Evolutionary conservation across 2,329 filamentous ascomycete genomes (phyloP).

Genomic region (Aspergillus sp.): DNA sequence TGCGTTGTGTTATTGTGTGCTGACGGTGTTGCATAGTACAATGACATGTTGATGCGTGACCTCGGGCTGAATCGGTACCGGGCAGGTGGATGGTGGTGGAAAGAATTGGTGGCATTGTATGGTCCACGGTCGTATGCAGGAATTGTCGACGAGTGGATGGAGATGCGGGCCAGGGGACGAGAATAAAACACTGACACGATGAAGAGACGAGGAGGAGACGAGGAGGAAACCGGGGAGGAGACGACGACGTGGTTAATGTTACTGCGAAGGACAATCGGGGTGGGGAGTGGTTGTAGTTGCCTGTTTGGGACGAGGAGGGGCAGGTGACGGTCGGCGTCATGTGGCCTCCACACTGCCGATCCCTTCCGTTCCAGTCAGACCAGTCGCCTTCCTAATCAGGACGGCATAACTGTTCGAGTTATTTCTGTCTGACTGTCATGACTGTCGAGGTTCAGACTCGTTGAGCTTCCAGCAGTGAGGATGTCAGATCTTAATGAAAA

Average conservation of each 20-base stretch:
- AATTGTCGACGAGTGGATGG: conserved; percentile 27
- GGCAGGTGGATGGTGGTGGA: conserved; percentile 18
- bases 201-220: neutral
- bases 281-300: neutral
- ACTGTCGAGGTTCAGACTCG: too few species aligned
- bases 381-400: too few species aligned
- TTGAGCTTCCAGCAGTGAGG: too few species aligned
- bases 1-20: neutral
- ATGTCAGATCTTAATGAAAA: too few species aligned
- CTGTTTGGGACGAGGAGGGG: neutral
- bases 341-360: neutral
- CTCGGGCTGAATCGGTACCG: conserved; percentile 25
- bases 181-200: neutral
- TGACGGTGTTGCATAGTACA: conserved; percentile 19
- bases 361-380: neutral
- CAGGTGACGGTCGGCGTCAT: neutral
- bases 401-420: too few species aligned
- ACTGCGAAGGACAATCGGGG: neutral
- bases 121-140: conserved; percentile 23
- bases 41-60: conserved; percentile 25
- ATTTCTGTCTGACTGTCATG: too few species aligned
- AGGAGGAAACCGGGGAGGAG: neutral
- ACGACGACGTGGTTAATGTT: neutral
- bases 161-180: neutral
- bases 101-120: conserved; percentile 24